Evolutionary conservation across 768 basidiomycete species (phyloP).

Genomic region (Lactarius hengduanensis): DNA sequence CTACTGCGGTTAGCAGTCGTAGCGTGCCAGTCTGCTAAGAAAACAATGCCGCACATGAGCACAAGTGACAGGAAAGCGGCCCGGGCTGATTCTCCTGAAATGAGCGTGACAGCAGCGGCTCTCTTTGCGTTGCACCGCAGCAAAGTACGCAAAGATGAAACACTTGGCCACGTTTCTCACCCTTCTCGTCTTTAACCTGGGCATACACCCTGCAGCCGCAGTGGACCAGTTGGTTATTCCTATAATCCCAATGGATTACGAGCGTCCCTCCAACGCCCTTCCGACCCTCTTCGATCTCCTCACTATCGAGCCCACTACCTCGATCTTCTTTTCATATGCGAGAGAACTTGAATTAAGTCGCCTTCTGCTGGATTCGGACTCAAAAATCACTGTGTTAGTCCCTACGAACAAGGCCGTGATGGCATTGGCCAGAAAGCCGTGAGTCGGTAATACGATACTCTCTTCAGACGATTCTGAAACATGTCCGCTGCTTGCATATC

Average conservation of each 20-base stretch:
- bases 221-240: constrained; percentile 17
- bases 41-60: constrained; percentile 71
- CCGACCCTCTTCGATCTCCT: constrained; percentile 74
- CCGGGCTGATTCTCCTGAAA: too few species aligned
- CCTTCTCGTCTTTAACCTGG: constrained; percentile 5
- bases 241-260: constrained; percentile 3
- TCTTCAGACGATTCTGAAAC: neutral
- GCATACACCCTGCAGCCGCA: constrained; percentile 6
- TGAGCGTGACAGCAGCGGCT: too few species aligned
- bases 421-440: constrained; percentile 81
- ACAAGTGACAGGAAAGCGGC: too few species aligned
- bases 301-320: constrained; percentile 70
- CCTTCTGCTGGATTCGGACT: constrained; percentile 39
- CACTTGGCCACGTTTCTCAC: constrained; percentile 8
- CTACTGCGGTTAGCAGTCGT: constrained; percentile 16
- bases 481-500: neutral
- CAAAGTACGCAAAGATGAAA: constrained; percentile 12
- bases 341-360: constrained; percentile 64
- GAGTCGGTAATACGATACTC: constrained; percentile 34
- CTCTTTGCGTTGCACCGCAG: neutral
- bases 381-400: constrained; percentile 62
- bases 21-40: constrained; percentile 39
- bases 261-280: neutral
- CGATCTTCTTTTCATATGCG: constrained; percentile 84
- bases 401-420: constrained; percentile 90